These are phyloP conservation scores for Termitomyces sp. DNA, from an alignment of 768 basidiomycete species.

Conservation along the genomic window DNA sequence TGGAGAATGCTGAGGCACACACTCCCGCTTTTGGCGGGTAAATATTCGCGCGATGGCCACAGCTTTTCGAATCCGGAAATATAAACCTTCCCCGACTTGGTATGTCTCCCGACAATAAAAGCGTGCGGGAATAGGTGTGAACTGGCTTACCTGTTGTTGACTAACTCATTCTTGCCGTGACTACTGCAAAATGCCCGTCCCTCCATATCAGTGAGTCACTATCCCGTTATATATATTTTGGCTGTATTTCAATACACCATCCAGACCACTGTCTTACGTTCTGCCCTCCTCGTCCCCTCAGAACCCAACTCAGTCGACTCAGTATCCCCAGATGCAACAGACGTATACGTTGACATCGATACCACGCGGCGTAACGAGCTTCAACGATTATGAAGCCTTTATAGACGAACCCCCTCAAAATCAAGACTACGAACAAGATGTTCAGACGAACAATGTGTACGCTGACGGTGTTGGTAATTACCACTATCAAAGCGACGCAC, in stretches of 20 bases:
- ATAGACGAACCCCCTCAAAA: not conserved
- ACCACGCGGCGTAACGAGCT: slow-evolving; percentile 10
- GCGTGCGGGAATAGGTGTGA: slow-evolving; percentile 13
- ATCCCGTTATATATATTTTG: slow-evolving; percentile 5
- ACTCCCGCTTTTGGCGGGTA: slow-evolving; percentile 8
- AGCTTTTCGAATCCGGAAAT: slow-evolving; percentile 12
- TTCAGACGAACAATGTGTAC: not conserved
- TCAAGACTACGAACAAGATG: not conserved
- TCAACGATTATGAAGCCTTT: slow-evolving; percentile 1
- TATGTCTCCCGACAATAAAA: slow-evolving; percentile 11
- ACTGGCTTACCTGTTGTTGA: slow-evolving; percentile 9
- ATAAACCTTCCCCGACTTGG: slow-evolving; percentile 8
- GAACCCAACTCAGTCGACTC: not conserved
- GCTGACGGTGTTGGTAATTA: not conserved
- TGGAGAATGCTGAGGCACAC: slow-evolving; percentile 2
- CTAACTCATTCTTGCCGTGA: slow-evolving; percentile 5
- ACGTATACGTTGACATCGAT: slow-evolving; percentile 4
- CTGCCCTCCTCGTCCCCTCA: slow-evolving; percentile 1
- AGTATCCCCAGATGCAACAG: slow-evolving; percentile 2
- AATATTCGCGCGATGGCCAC: slow-evolving; percentile 5
- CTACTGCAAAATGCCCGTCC: slow-evolving; percentile 8
- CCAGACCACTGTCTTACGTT: slow-evolving; percentile 6
- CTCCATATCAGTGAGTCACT: slow-evolving; percentile 14
- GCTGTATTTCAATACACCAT: not conserved
- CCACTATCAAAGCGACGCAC: not conserved